phyloP scores from a whole-genome alignment of 23 red algal genomes.

The Rhodosorus marinus region DNA sequence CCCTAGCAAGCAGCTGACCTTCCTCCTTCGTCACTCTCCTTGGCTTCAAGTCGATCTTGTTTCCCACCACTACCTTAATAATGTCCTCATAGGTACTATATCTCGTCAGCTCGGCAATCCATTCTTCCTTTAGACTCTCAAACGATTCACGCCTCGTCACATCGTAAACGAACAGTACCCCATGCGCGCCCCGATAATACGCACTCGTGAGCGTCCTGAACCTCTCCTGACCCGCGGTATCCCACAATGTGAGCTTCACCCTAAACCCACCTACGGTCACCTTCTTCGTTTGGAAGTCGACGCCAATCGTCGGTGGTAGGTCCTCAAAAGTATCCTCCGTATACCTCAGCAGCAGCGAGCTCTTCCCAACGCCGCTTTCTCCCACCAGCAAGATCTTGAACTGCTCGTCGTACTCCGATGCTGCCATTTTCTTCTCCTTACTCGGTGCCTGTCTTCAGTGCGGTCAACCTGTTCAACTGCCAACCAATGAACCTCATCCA shows the following conservation, averaged over 20 bases:
- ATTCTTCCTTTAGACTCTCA: conserved; percentile 76
- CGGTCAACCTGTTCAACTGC: too few relatives aligned
- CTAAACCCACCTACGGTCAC: too few relatives aligned
- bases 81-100: conserved; percentile 76
- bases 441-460: too few relatives aligned
- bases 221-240: conserved; percentile 95
- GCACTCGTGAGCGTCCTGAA: conserved; percentile 95
- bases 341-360: too few relatives aligned
- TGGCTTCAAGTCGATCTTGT: conserved; percentile 91
- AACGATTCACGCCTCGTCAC: conserved; percentile 93
- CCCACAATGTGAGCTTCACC: conserved; percentile 97
- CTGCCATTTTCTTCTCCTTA: too few relatives aligned
- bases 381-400: conserved; percentile 95
- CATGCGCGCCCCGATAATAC: conserved; percentile 95
- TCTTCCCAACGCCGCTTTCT: conserved; percentile 63
- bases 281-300: too few relatives aligned
- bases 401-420: too few relatives aligned
- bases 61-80: conserved; percentile 84
- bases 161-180: conserved; percentile 95
- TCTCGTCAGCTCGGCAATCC: conserved; percentile 84
- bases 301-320: too few relatives aligned
- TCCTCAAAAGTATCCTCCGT: too few relatives aligned
- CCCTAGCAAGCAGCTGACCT: too few relatives aligned
- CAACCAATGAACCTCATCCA: too few relatives aligned
- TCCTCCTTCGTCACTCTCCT: too few relatives aligned